Conservation (phyloP, 345 rosid species). For the Heritiera fomes region DNA sequence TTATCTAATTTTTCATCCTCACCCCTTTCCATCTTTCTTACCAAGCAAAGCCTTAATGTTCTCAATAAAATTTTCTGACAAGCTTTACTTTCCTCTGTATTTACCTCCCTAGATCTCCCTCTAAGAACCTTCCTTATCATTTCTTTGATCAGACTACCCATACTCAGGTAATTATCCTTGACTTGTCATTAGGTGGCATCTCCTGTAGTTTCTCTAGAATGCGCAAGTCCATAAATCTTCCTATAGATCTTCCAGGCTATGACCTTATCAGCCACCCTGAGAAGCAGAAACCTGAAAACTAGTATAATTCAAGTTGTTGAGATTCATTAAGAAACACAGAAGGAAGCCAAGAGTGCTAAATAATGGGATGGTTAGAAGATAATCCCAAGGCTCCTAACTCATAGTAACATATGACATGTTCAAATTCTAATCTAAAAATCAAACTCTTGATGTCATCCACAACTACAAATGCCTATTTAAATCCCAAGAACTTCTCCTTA, state of each 20-base stretch:
- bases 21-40: no score
- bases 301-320: background rate
- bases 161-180: no score
- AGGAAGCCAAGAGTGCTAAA: background rate
- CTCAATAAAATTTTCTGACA: background rate
- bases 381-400: background rate
- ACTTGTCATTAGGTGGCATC: no score
- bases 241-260: no score
- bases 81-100: background rate
- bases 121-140: background rate
- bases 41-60: no score
- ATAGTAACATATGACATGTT: background rate
- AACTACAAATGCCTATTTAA: background rate
- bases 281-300: background rate
- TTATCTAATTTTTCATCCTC: no score
- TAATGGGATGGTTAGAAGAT: background rate
- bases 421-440: background rate
- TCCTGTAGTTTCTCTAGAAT: no score
- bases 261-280: background rate
- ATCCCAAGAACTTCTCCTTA: no score
- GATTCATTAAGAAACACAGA: background rate
- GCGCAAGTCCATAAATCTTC: background rate
- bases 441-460: background rate
- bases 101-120: background rate
- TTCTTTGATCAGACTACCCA: background rate